These are phyloP conservation scores for Pleurotus pulmonarius DNA, from an alignment of 768 basidiomycete genomes.

Conservation along the genomic window DNA sequence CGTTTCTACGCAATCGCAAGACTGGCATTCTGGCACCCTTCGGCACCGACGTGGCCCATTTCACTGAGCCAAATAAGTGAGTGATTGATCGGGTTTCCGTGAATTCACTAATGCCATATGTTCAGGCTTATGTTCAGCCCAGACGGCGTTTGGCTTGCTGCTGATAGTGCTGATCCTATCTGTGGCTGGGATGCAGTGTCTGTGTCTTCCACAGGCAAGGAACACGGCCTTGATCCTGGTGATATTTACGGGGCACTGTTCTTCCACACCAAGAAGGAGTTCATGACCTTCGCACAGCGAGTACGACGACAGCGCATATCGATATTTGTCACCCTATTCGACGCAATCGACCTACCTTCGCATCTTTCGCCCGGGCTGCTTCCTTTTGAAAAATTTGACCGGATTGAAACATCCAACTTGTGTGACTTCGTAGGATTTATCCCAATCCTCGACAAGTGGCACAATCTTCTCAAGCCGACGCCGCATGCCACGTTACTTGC, in stretches of 20 bases:
- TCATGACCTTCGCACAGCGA: slow-evolving; percentile 24
- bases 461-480: slow-evolving; percentile 24
- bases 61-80: slow-evolving; percentile 27
- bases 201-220: slow-evolving; percentile 28
- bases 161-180: slow-evolving; percentile 36
- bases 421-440: slow-evolving; percentile 19
- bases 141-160: slow-evolving; percentile 31
- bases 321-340: slow-evolving; percentile 25
- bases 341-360: slow-evolving; percentile 29
- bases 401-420: slow-evolving; percentile 25
- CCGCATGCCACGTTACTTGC: slow-evolving; percentile 21
- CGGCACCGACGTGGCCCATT: slow-evolving; percentile 19
- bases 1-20: slow-evolving; percentile 22
- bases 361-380: slow-evolving; percentile 20
- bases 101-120: not conserved
- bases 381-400: slow-evolving; percentile 22
- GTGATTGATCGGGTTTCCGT: not conserved
- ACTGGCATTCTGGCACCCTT: slow-evolving; percentile 28
- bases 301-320: slow-evolving; percentile 23
- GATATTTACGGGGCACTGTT: slow-evolving; percentile 30
- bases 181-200: slow-evolving; percentile 35
- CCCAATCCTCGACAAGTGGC: slow-evolving; percentile 24
- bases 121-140: slow-evolving; percentile 33
- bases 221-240: slow-evolving; percentile 18
- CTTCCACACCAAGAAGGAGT: slow-evolving; percentile 28